These are phyloP conservation scores for Pogostemon cablin DNA, from an alignment of 257 asterid genomes.

Conservation along the genomic window DNA sequence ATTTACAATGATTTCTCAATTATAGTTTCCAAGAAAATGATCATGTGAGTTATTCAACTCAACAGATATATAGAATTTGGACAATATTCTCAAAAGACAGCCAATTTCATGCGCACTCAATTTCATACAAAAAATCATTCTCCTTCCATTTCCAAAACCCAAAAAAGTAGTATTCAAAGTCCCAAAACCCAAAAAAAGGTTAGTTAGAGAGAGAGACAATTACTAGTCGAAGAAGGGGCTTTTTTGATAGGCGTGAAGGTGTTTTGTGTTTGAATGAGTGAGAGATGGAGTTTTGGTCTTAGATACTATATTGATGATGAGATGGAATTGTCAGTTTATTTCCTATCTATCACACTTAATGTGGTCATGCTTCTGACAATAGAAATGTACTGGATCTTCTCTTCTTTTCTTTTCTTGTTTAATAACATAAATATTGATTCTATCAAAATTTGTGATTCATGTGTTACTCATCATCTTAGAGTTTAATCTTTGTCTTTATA, in stretches of 20 bases:
- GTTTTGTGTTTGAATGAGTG: conserved; percentile 1
- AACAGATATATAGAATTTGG: conserved; percentile 17
- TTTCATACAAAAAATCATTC: conserved; percentile 34
- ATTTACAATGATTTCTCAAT: conserved; percentile 42
- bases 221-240: conserved; percentile 32
- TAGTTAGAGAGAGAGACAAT: conserved; percentile 32
- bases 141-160: conserved; percentile 38
- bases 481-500: no score
- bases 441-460: no score
- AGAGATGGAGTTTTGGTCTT: conserved; percentile 17
- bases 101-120: conserved; percentile 46
- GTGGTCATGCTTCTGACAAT: conserved; percentile 41
- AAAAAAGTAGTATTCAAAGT: conserved; percentile 39
- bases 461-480: no score
- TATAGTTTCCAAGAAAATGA: conserved; percentile 31
- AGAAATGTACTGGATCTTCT: neutral
- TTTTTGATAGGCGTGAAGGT: conserved; percentile 34
- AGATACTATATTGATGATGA: neutral
- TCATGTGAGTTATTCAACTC: neutral
- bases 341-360: conserved; percentile 1
- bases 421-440: no score
- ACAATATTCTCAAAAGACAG: conserved; percentile 48
- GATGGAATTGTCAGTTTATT: conserved; percentile 32
- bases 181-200: conserved; percentile 48
- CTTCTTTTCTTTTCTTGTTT: neutral